Evolutionary conservation across 805 yeast genomes (phyloP), one percentile per base, ranked within the genome.

Genomic region (Ogataea zsoltii): DNA sequence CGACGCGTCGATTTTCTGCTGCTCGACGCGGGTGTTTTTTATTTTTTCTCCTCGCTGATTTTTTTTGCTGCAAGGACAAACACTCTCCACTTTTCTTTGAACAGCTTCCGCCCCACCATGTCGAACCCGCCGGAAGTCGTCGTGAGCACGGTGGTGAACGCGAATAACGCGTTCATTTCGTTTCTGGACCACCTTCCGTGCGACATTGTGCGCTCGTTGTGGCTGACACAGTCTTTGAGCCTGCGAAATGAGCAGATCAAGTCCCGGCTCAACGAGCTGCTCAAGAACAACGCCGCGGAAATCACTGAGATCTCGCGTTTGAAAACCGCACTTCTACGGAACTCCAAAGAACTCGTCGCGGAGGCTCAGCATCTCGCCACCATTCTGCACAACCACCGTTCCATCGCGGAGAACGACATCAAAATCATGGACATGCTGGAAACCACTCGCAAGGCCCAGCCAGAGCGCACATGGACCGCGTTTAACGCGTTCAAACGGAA

Each of bases 181-280:
- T 63, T 66, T 10, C 51, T 68, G 42, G 72, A 68, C 45, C 72
- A 68, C 45, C 42, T 68, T 13, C 72, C 72, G 1, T 68, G 72
- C 47, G 72, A 68, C 42, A 49, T 68, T 7, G 67, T 65, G 16
- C 48, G 70, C 33, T 64, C 67, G 3, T 44, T 68, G 37, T 68
- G 72, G 72, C 30, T 68, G 9, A 58, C 65, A 4, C 72, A 68
- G 45, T 58, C 61, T 14, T 49, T 68, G 33, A 54, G 60, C 23
- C 38, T 68, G 23, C 50, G 55, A 33, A 57, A 51, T 19, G 59
- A 56, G 5, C 46, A 49, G 12, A 21, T 55, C 4, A 50, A 54
- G 41, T 7, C 28, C 3, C 44, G 48, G 28, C 36, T 45, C 30
- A 42, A 40, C 12, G 31, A 10, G 11, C 31, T 48, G 11, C 33